Evolutionary conservation across 2,329 filamentous ascomycete genomes (phyloP), one percentile per base, ranked within the genome.

Genomic region (Colletotrichum plurivorum): DNA sequence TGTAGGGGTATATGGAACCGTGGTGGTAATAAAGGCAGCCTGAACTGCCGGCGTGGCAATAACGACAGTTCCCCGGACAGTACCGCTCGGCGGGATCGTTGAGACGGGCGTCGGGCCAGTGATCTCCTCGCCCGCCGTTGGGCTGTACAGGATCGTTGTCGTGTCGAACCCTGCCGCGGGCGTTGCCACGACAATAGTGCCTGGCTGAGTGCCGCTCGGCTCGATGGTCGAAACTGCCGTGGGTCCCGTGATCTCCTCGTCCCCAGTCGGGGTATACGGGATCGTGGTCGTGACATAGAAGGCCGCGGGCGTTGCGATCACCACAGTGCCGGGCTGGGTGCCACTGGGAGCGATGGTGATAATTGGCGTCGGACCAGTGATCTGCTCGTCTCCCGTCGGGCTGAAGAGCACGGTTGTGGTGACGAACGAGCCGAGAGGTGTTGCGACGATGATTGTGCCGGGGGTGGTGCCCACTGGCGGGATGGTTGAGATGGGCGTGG

Each of bases 361-460:
- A 7, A 67, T 31, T 2, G 59, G 36, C 4, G 53, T 67, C 1
- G 64, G 59, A 4, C 36, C 53, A 0, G 46, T 63, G 25, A 63
- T 63, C 18, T 18, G 16, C 31, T 31, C 49, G 12, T 16, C 36
- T 16, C 52, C n/a, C 1, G 43, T 54, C 22, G 20, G 25, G 15
- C 4, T 54, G 27, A 36, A 54, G 3, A 54, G 18, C 15, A 54
- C 52, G 5, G 52, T 36, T 9, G 52, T 36, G 4, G 52, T 54
- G 12, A 39, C 52, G 22, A 54, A 54, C 6, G 52, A 16, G 15
- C 16, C 25, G 10, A 13, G 5, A 13, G 67, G 57, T 16, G 51
- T 49, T 4, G 58, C 48, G 4, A 70, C 22, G n/a, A 71, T 55
- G 12, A 67, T 56, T 4, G 70, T 70, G 4, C 71, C 70, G 5